Base-by-base conservation (phyloP, 2,329 filamentous ascomycete genomes). In the Tolypocladium amazonense region DNA sequence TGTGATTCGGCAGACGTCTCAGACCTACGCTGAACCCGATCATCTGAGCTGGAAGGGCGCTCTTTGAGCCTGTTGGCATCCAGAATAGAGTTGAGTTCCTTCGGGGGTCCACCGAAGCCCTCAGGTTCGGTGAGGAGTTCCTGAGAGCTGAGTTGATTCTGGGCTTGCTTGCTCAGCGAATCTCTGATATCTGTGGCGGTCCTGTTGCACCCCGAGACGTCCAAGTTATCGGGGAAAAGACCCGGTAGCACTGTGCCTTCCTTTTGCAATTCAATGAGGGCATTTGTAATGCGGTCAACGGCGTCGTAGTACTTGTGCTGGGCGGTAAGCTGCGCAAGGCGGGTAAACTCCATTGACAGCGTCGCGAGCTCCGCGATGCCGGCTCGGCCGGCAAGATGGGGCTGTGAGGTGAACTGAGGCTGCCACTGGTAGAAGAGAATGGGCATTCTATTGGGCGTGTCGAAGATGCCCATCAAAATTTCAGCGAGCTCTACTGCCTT, bases 381-480 rank as follows among this genome's bases (percentile, higher is more conserved):
- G n/a, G 82, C 82, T 56, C 70, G 73, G 61, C 78, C 76, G 1
- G 89, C 89, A 30, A 82, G 80, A 65, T 86, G 87, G 8, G 86
- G 83, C 64, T 86, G 81, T 4, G 81, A 83, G 12, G 83, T 81
- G 66, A 79, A 84, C 20, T 81, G 75, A 64, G 88, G 89, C 66
- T 84, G 82, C 90, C 89, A 96, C 63, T 81, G 77, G 74, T 93
- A 95, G 73, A 87, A 92, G 6, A 91, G 81, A 7, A 90, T 75
- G 3, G 93, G 92, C 90, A 97, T 95, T 66, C 91, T 86, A 72
- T 97, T 97, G 0, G 92, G 92, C 0, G 93, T 97, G 73, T 96
- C 91, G 67, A 96, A 96, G 4, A 88, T 83, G 58, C 88, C 86
- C 77, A 92, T 91, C 38, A 96, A 76, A 62, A 96, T 81, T 67